These are phyloP conservation scores for Erodium texanum DNA, from an alignment of 441 rosid species.

Conservation along the genomic window DNA sequence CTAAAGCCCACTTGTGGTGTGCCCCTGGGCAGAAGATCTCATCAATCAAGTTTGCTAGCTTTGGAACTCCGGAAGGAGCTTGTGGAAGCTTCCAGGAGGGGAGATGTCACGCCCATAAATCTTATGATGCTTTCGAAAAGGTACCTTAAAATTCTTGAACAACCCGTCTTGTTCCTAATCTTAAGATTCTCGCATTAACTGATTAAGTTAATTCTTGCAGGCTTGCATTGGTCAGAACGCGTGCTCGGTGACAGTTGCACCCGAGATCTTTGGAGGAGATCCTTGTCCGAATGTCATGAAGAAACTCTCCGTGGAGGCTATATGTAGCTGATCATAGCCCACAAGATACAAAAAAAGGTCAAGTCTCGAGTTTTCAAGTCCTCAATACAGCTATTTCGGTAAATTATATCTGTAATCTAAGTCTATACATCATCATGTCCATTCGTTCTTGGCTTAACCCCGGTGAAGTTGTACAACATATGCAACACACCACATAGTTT, in stretches of 20 bases:
- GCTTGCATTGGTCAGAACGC: conserved; percentile 81
- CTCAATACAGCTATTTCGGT: not conserved
- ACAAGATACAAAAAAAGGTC: not conserved
- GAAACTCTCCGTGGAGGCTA: conserved; percentile 80
- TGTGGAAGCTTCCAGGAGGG: conserved; percentile 84
- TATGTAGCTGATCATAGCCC: conserved; percentile 49
- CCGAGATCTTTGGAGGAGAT: conserved; percentile 89
- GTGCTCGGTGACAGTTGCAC: conserved; percentile 88
- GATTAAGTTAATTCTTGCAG: conserved; percentile 30
- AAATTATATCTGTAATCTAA: not conserved
- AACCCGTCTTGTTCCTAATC: not conserved
- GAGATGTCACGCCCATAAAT: conserved; percentile 82
- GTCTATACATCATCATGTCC: conserved; percentile 7
- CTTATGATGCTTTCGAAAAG: conserved; percentile 84
- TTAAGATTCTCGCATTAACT: too few species aligned
- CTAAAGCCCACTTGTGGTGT: conserved; percentile 77
- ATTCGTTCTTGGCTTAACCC: conserved; percentile 31
- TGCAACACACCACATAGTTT: conserved; percentile 40
- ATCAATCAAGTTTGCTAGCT: conserved; percentile 81
- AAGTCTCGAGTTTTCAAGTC: not conserved
- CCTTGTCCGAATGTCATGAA: conserved; percentile 83
- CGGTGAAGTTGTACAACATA: conserved; percentile 78
- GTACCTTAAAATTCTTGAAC: conserved; percentile 29
- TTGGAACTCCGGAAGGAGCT: conserved; percentile 80
- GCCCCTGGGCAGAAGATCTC: conserved; percentile 76